Base-by-base conservation (phyloP, 768 basidiomycete genomes). In the Baorangia bicolor region DNA sequence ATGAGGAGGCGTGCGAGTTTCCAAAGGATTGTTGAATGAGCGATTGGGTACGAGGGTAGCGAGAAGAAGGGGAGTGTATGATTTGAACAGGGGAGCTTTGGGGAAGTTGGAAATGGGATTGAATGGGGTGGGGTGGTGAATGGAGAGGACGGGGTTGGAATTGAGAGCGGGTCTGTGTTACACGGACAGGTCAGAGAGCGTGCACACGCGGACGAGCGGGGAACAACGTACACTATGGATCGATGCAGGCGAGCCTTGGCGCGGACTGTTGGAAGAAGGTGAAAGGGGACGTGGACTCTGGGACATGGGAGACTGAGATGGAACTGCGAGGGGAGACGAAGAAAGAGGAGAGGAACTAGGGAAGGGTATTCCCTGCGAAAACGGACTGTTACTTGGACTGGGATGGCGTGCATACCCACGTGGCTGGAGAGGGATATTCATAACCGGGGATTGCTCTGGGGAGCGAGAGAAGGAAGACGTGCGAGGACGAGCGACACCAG, bases 21-120 rank as follows among this genome's bases (percentile, higher is more conserved):
- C 33, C 54, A 55, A 54, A 47, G 21, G 64, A 53, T 30, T 57
- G 64, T 1, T 65, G 62, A 18, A 64, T 56, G 16, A 58, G 47
- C 1, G 62, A 67, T 18, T 58, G 58, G 13, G 61, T 64, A 10
- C 59, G 56, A 31, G 49, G 23, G 14, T 41, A 63, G 23, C 51
- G 55, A 33, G 58, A 34, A n/a, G 47, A 28, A 46, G 60, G 23
- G 2, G 64, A 57, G 3, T 49, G 23, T 1, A 49, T 34, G 6
- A 16, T 27, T 25, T 57, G 59, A 30, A 43, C n/a, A 4, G 57
- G 60, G 4, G 49, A 47, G 2, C 34, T n/a, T 16, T 59, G 51
- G 8, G 54, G n/a, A 27, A 42, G 13, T 14, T 46, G 46, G 20
- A 50, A 44, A 27, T 56, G 50, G 2, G 65, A 58, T 23, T 53